Conservation (phyloP, 768 basidiomycete genomes). For the Cystobasidium tubakii region DNA sequence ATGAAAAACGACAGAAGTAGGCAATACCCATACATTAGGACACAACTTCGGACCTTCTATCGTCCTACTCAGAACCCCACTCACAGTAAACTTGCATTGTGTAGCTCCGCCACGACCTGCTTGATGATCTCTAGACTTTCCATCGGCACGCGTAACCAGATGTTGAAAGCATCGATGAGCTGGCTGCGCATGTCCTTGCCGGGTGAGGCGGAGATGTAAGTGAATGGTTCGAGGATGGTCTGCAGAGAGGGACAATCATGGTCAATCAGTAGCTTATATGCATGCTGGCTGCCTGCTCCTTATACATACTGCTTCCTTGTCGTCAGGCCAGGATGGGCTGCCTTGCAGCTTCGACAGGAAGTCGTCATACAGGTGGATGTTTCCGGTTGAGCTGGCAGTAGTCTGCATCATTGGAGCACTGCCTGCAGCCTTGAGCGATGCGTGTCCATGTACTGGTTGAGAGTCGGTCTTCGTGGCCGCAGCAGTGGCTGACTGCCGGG, state of each 20-base stretch:
- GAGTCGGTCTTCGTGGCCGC: neutral
- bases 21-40: no score
- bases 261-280: no score
- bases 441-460: neutral
- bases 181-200: slow-evolving; percentile 87
- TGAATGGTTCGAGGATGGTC: slow-evolving; percentile 76
- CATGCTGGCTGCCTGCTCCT: no score
- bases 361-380: slow-evolving; percentile 35
- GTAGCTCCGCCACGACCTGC: slow-evolving; percentile 83
- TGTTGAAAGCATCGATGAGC: slow-evolving; percentile 86
- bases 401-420: neutral
- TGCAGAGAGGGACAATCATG: no score
- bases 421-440: neutral
- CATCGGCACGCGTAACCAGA: slow-evolving; percentile 76
- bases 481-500: neutral
- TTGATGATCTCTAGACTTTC: slow-evolving; percentile 68
- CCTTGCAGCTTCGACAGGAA: slow-evolving; percentile 39
- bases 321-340: slow-evolving; percentile 33
- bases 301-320: slow-evolving; percentile 41
- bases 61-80: slow-evolving; percentile 40
- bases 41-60: no score
- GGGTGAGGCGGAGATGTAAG: slow-evolving; percentile 72
- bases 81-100: slow-evolving; percentile 85
- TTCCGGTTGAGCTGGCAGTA: neutral
- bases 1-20: neutral